Conservation (phyloP, 306 rosid genomes). For the Bauhinia variegata region DNA sequence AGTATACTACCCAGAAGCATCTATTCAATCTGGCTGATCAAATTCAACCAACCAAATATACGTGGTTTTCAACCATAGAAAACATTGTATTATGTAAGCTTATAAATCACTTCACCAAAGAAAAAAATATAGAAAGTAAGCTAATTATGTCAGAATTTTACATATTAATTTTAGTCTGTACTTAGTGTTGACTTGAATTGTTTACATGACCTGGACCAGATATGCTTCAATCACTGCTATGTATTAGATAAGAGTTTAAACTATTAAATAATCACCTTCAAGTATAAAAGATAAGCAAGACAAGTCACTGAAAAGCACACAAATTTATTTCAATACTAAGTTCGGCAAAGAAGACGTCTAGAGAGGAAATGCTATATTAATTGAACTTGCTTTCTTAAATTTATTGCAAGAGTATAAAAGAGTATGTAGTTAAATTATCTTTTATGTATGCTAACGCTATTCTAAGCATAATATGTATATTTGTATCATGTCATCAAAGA, state of each 20-base stretch:
- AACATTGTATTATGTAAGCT: not conserved
- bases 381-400: no score
- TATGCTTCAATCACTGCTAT: not conserved
- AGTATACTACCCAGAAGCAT: not conserved
- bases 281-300: conserved; percentile 9
- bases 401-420: no score
- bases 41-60: no score
- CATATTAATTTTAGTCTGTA: not conserved
- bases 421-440: no score
- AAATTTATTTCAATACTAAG: not conserved
- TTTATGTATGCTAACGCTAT: no score
- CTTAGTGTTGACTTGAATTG: not conserved
- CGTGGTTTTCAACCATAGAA: no score
- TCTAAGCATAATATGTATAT: no score
- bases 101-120: no score
- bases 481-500: no score
- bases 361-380: no score
- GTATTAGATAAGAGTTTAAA: not conserved
- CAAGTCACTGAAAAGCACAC: not conserved
- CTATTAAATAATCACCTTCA: not conserved
- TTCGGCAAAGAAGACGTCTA: no score
- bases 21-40: not conserved
- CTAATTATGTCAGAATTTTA: not conserved
- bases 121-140: not conserved
- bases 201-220: conserved; percentile 10